Evolutionary conservation across 2,329 filamentous ascomycete genomes (phyloP).

Genomic region (Colletotrichum kahawae): DNA sequence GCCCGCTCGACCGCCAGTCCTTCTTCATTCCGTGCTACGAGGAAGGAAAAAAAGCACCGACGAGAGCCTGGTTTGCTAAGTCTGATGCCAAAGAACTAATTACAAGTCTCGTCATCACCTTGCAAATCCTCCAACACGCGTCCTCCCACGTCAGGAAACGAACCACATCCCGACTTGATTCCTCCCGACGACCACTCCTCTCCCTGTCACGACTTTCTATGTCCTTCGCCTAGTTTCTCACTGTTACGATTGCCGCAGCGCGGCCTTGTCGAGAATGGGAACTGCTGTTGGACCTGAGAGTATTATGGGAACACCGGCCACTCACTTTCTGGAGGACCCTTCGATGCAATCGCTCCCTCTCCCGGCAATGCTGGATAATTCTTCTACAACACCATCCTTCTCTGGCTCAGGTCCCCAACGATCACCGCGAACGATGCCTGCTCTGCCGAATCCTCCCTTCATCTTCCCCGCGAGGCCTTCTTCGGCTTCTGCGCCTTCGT

Average conservation of each 20-base stretch:
- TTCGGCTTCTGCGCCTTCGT: slow-evolving; percentile 51
- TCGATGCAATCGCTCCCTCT: slow-evolving; percentile 30
- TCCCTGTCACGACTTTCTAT: slow-evolving; percentile 36
- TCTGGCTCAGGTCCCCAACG: slow-evolving; percentile 34
- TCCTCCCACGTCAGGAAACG: slow-evolving; percentile 3
- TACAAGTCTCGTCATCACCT: slow-evolving; percentile 1
- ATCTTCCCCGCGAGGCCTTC: slow-evolving; percentile 62
- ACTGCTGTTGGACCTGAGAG: slow-evolving; percentile 42
- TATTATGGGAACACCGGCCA: slow-evolving; percentile 31
- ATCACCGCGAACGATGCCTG: slow-evolving; percentile 41
- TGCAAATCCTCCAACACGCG: neutral
- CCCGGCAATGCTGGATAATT: slow-evolving; percentile 31
- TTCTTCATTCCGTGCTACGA: neutral
- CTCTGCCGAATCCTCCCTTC: slow-evolving; percentile 68
- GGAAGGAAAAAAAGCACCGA: neutral
- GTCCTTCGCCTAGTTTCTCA: slow-evolving; percentile 45
- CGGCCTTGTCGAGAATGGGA: slow-evolving; percentile 51
- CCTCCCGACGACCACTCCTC: slow-evolving; percentile 10
- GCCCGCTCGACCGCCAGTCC: neutral
- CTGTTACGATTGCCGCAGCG: slow-evolving; percentile 52
- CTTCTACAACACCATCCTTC: slow-evolving; percentile 26
- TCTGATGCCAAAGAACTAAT: slow-evolving; percentile 10
- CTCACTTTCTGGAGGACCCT: slow-evolving; percentile 15
- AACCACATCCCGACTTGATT: neutral
- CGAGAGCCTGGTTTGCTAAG: neutral